Evolutionary conservation across 164 flowering plant genomes (phyloP).

Genomic region (Vitis riparia): DNA sequence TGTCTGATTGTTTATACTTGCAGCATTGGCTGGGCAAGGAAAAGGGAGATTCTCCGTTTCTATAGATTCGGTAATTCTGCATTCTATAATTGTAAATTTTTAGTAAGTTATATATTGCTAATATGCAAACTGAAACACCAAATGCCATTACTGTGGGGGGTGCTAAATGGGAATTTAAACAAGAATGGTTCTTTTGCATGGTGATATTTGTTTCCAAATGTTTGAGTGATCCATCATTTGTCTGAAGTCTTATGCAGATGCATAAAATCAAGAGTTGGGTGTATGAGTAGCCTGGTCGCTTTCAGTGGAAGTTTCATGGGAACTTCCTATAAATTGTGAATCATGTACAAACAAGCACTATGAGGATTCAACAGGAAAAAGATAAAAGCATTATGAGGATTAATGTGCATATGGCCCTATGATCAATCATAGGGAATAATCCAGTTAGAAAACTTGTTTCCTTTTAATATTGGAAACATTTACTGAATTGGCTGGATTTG

Average conservation of each 20-base stretch:
- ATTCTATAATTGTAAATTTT: background rate
- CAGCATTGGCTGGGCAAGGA: slow-evolving; percentile 64
- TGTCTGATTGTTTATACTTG: slow-evolving; percentile 21
- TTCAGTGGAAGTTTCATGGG: slow-evolving; percentile 4
- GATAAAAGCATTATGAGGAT: background rate
- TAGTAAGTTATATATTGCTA: background rate
- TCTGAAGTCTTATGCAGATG: too few species aligned
- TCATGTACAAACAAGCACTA: background rate
- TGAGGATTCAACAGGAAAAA: background rate
- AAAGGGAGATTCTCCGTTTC: slow-evolving; percentile 75
- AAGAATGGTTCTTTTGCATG: background rate
- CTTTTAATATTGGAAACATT: background rate
- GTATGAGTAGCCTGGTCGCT: background rate
- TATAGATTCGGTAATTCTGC: slow-evolving; percentile 73
- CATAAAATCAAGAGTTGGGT: too few species aligned
- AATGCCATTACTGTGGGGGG: background rate
- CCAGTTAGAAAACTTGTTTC: background rate
- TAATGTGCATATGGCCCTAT: too few species aligned
- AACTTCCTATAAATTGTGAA: slow-evolving; percentile 12
- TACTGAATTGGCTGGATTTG: background rate
- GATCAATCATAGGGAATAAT: too few species aligned
- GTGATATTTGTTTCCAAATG: background rate
- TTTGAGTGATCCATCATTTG: too few species aligned
- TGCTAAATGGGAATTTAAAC: too few species aligned
- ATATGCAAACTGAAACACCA: background rate